Percentiles rank a stretch among this genome's conserved stretches.
phyloP scores from a whole-genome alignment of 2,329 filamentous ascomycete genomes.

The Pseudocercospora cruenta region DNA sequence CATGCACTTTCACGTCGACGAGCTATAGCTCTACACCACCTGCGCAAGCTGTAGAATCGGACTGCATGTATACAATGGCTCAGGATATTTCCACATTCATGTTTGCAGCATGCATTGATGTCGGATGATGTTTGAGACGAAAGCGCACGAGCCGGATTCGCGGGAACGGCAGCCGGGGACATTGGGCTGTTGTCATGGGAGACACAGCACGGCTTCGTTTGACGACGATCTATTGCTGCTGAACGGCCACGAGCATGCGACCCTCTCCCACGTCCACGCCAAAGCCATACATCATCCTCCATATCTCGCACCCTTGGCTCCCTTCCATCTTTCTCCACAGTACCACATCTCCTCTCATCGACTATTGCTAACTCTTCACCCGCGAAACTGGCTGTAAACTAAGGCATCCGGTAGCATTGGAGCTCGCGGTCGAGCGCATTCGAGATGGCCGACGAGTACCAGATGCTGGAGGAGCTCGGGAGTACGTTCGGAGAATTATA shows the following conservation, averaged over 20 bases:
- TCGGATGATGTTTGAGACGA: neutral
- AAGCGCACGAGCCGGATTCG: neutral
- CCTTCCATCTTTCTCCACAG: neutral
- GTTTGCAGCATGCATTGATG: neutral
- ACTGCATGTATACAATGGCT: neutral
- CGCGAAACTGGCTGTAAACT: slow-evolving; percentile 16
- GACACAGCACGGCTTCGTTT: neutral
- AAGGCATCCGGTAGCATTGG: slow-evolving; percentile 12
- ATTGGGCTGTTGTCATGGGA: neutral
- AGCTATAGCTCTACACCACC: neutral
- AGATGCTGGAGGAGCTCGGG: slow-evolving; percentile 93
- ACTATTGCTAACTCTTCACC: slow-evolving; percentile 28
- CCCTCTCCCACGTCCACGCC: neutral
- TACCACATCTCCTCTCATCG: neutral
- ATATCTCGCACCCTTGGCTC: neutral
- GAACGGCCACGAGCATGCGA: slow-evolving; percentile 1
- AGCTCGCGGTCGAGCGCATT: slow-evolving; percentile 15
- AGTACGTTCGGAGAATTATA: slow-evolving; percentile 54
- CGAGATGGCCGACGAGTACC: slow-evolving; percentile 78
- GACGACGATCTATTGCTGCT: neutral
- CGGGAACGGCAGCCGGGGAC: neutral
- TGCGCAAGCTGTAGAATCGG: neutral
- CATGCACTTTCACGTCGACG: neutral
- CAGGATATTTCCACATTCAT: neutral
- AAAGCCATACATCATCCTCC: neutral